Evolutionary conservation across 2,329 filamentous ascomycete species (phyloP).

Genomic region (Penicillium expansum): DNA sequence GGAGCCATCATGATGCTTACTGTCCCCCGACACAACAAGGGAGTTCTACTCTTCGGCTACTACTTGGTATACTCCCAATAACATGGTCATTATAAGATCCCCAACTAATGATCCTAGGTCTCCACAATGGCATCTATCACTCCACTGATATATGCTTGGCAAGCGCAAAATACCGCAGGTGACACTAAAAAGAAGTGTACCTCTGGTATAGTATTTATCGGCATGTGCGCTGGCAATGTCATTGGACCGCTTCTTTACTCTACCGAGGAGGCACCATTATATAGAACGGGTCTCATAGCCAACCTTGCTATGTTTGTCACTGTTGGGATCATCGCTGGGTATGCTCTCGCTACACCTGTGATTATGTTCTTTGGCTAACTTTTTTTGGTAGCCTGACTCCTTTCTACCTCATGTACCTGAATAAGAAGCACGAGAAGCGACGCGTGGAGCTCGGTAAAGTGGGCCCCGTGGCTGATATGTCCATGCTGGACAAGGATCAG

Average conservation of each 20-base stretch:
- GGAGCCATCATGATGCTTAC: conserved; percentile 51
- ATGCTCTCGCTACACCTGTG: background rate
- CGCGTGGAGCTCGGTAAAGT: conserved; percentile 33
- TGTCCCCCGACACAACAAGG: conserved; percentile 48
- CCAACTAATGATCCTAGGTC: conserved; percentile 12
- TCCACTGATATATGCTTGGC: conserved; percentile 38
- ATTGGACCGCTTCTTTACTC: conserved; percentile 39
- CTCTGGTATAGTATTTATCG: conserved; percentile 35
- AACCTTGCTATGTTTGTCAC: conserved; percentile 36
- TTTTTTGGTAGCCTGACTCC: conserved; percentile 24
- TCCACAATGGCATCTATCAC: conserved; percentile 37
- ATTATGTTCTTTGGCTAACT: background rate
- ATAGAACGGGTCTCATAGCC: conserved; percentile 34
- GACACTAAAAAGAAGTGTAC: conserved; percentile 41
- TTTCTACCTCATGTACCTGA: conserved; percentile 33
- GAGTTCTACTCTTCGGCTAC: conserved; percentile 51
- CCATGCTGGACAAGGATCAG: conserved; percentile 31
- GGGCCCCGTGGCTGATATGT: conserved; percentile 30
- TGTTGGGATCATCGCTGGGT: conserved; percentile 29
- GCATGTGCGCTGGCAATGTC: conserved; percentile 39
- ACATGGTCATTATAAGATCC: background rate
- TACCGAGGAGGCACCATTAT: conserved; percentile 33
- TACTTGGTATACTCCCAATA: conserved; percentile 42
- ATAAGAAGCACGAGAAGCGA: conserved; percentile 31
- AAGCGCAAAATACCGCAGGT: conserved; percentile 38